These are phyloP conservation scores for Amphirosellinia nigrospora DNA, from an alignment of 495 filamentous ascomycete species.

Conservation along the genomic window DNA sequence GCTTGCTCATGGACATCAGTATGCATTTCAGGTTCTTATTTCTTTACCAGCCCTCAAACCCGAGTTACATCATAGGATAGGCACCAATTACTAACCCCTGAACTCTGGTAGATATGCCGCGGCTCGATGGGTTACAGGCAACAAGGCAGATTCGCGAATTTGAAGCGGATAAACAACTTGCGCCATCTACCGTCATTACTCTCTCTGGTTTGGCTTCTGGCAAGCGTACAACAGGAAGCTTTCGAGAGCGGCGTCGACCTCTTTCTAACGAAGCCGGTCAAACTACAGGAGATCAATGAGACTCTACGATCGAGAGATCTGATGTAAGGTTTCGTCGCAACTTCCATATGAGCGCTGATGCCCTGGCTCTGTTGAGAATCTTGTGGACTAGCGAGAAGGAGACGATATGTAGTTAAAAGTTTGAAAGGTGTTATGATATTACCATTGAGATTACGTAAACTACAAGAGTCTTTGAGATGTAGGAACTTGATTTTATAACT, in stretches of 20 bases:
- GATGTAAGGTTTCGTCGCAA: background rate
- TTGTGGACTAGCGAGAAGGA: background rate
- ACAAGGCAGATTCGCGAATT: constrained; percentile 66
- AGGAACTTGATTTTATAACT: too few species aligned
- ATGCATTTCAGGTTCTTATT: background rate
- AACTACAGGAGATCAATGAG: constrained; percentile 44
- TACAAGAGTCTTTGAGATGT: too few species aligned
- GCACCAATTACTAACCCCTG: background rate
- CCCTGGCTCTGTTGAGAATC: background rate
- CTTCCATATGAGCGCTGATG: background rate
- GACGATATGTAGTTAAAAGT: background rate
- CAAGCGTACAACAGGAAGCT: constrained; percentile 69
- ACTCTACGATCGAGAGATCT: constrained; percentile 25
- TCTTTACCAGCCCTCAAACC: too few species aligned
- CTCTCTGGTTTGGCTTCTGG: constrained; percentile 71
- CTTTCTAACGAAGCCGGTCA: constrained; percentile 76
- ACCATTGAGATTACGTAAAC: background rate
- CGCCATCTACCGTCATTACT: constrained; percentile 66
- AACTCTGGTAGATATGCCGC: constrained; percentile 61
- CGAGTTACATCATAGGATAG: background rate
- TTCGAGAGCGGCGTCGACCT: constrained; percentile 71
- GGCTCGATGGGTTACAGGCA: constrained; percentile 71
- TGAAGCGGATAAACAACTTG: constrained; percentile 46
- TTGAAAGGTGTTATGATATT: background rate
- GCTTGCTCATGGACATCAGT: constrained; percentile 64